A percentile compares a stretch with the other conserved stretches of the same genome.
These are phyloP conservation scores for Lachnellula arida DNA, from an alignment of 2,329 filamentous ascomycete species.

Conservation along the genomic window DNA sequence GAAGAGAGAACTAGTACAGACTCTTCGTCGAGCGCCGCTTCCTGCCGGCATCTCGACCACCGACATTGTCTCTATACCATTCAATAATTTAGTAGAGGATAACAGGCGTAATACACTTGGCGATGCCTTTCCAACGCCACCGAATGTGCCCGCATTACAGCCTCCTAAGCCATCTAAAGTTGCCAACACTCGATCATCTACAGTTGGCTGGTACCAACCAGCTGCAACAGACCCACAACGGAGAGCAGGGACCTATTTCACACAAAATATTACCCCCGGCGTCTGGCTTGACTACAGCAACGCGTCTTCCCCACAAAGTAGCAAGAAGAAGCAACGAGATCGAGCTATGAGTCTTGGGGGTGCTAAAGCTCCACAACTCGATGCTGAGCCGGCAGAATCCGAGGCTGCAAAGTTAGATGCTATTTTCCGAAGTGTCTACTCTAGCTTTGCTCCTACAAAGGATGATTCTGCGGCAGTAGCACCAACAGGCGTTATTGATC, in stretches of 20 bases:
- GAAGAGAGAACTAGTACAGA: slow-evolving; percentile 31
- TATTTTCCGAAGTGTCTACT: slow-evolving; percentile 72
- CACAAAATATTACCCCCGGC: slow-evolving; percentile 60
- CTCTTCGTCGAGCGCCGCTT: slow-evolving; percentile 60
- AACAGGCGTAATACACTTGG: slow-evolving; percentile 61
- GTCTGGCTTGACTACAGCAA: slow-evolving; percentile 68
- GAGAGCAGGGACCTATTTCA: slow-evolving; percentile 56
- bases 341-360: slow-evolving; percentile 63
- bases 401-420: slow-evolving; percentile 66
- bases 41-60: slow-evolving; percentile 71
- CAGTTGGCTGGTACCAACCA: slow-evolving; percentile 44
- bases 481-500: slow-evolving; percentile 60
- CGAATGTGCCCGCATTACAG: slow-evolving; percentile 60
- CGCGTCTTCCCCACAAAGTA: slow-evolving; percentile 51
- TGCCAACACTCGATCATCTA: slow-evolving; percentile 54
- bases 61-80: slow-evolving; percentile 53
- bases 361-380: slow-evolving; percentile 47
- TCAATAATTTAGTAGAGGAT: slow-evolving; percentile 37
- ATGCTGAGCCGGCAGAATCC: slow-evolving; percentile 46
- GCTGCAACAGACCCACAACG: slow-evolving; percentile 23
- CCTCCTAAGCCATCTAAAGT: slow-evolving; percentile 69
- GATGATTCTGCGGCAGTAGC: slow-evolving; percentile 70
- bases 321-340: slow-evolving; percentile 63
- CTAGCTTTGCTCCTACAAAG: slow-evolving; percentile 71
- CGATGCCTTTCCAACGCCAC: slow-evolving; percentile 66